These are phyloP conservation scores for Ramalina peruviana DNA, from an alignment of 495 filamentous ascomycete genomes.

Conservation along the genomic window DNA sequence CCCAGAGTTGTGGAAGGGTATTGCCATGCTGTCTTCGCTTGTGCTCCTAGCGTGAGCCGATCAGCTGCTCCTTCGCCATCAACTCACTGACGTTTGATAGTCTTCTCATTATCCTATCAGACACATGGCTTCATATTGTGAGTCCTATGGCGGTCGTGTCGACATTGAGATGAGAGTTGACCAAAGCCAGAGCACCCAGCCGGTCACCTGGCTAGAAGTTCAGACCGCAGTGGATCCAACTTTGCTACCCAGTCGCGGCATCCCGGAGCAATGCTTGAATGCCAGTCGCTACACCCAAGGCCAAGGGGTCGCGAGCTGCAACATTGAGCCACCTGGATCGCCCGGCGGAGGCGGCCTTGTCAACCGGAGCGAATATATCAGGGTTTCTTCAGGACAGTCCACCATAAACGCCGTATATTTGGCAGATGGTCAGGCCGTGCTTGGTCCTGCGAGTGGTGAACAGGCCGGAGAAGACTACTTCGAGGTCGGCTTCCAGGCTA, in stretches of 20 bases:
- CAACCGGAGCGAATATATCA: neutral
- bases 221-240: neutral
- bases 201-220: neutral
- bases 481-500: slow-evolving; percentile 6
- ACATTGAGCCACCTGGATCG: neutral
- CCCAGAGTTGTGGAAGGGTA: neutral
- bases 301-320: neutral
- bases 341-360: neutral
- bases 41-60: neutral
- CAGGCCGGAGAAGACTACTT: too few species aligned
- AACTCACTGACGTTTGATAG: neutral
- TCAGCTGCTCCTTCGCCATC: neutral
- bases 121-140: neutral
- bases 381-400: too few species aligned
- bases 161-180: neutral
- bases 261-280: neutral
- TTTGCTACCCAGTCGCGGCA: neutral
- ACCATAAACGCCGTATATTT: neutral
- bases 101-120: neutral
- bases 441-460: too few species aligned
- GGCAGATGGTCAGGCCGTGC: slow-evolving; percentile 1
- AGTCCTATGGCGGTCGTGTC: neutral
- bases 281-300: neutral
- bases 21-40: neutral
- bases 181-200: neutral